These are phyloP conservation scores for Talaromyces atroroseus DNA, from an alignment of 2,329 filamentous ascomycete species.

Conservation along the genomic window DNA sequence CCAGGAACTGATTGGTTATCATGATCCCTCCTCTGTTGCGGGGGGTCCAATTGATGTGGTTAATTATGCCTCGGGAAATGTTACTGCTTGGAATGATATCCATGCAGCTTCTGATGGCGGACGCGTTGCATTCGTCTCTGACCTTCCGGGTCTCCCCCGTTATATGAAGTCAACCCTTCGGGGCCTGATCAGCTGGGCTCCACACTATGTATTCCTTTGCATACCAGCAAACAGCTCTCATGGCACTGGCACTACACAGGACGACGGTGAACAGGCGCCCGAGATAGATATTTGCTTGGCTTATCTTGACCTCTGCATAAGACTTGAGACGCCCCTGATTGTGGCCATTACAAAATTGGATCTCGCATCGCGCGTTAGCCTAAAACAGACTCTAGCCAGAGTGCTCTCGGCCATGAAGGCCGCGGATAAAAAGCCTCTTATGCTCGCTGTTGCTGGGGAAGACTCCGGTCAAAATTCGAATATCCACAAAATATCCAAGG, in stretches of 20 bases:
- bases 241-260: slow-evolving; percentile 35
- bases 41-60: slow-evolving; percentile 49
- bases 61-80: slow-evolving; percentile 80
- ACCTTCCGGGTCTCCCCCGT: slow-evolving; percentile 84
- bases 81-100: slow-evolving; percentile 91
- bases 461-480: slow-evolving; percentile 49
- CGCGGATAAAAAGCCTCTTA: slow-evolving; percentile 65
- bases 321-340: slow-evolving; percentile 69
- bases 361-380: slow-evolving; percentile 65
- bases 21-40: slow-evolving; percentile 22
- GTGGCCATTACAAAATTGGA: slow-evolving; percentile 90
- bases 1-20: slow-evolving; percentile 87
- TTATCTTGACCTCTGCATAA: slow-evolving; percentile 79
- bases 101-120: slow-evolving; percentile 69
- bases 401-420: slow-evolving; percentile 73
- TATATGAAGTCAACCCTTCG: slow-evolving; percentile 85
- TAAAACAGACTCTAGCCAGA: slow-evolving; percentile 66
- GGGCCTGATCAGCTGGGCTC: slow-evolving; percentile 90
- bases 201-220: slow-evolving; percentile 87
- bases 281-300: slow-evolving; percentile 69
- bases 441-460: slow-evolving; percentile 49
- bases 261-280: slow-evolving; percentile 28
- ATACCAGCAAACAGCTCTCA: slow-evolving; percentile 69
- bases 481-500: slow-evolving; percentile 51
- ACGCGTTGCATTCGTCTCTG: slow-evolving; percentile 79